Percentiles rank a stretch among this genome's conserved stretches.
Evolutionary conservation across 2,329 filamentous ascomycete genomes (phyloP).

Genomic region (Xylaria digitata): DNA sequence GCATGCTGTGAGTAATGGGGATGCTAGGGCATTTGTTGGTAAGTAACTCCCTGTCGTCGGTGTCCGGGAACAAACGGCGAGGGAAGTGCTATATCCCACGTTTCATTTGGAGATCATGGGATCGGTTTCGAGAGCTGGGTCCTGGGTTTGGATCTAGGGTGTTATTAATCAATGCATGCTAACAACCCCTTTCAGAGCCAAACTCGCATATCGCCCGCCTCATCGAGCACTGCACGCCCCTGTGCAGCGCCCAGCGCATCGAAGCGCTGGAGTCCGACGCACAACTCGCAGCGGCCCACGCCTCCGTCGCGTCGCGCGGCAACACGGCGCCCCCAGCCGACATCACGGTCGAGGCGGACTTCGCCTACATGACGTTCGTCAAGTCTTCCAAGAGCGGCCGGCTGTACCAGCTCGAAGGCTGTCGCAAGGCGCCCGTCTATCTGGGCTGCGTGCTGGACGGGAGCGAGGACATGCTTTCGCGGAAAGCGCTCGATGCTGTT

Average conservation of each 20-base stretch:
- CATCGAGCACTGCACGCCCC: slow-evolving; percentile 24
- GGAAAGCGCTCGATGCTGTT: slow-evolving; percentile 28
- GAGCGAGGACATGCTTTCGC: slow-evolving; percentile 35
- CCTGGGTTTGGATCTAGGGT: too few species aligned
- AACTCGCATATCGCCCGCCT: slow-evolving; percentile 29
- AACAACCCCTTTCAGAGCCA: slow-evolving; percentile 22
- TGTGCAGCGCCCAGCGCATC: slow-evolving; percentile 28
- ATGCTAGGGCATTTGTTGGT: slow-evolving; percentile 30
- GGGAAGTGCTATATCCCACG: neutral
- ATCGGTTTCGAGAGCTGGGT: too few species aligned
- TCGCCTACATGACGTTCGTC: slow-evolving; percentile 36
- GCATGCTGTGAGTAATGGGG: slow-evolving; percentile 37
- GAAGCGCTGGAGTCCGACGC: slow-evolving; percentile 24
- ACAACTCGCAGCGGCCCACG: slow-evolving; percentile 30
- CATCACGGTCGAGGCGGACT: slow-evolving; percentile 3
- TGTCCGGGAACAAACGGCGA: neutral
- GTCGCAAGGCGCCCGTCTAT: slow-evolving; percentile 32
- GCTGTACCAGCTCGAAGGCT: slow-evolving; percentile 37
- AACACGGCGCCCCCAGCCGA: slow-evolving; percentile 31
- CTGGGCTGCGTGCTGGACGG: slow-evolving; percentile 24
- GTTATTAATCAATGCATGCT: neutral
- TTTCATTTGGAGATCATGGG: neutral
- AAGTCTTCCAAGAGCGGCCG: slow-evolving; percentile 22
- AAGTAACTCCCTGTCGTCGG: slow-evolving; percentile 33
- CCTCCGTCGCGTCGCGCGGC: slow-evolving; percentile 31